These are phyloP conservation scores for Leccinum subrobustum DNA, from an alignment of 1,284 basidiomycete species.

Conservation along the genomic window DNA sequence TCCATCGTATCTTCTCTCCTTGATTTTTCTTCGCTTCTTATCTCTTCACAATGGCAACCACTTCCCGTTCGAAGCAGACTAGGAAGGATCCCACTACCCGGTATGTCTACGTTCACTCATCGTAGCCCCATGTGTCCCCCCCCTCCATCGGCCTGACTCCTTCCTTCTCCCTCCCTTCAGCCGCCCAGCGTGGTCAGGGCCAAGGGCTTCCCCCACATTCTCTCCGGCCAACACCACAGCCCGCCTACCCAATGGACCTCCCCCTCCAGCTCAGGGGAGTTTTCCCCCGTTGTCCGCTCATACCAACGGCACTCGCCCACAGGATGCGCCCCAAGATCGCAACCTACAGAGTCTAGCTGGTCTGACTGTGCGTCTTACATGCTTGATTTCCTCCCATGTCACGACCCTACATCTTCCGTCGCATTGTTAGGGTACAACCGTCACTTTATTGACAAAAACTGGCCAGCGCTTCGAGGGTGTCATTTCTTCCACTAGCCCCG, in stretches of 20 bases:
- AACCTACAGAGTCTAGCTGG: constrained; percentile 60
- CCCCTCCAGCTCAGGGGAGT: constrained; percentile 36
- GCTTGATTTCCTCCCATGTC: constrained; percentile 14
- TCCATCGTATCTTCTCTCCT: constrained; percentile 31
- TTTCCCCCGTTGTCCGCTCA: constrained; percentile 52
- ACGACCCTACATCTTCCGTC: constrained; percentile 21
- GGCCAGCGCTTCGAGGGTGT: constrained; percentile 69
- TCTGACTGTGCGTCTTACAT: constrained; percentile 52
- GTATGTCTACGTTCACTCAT: constrained; percentile 39
- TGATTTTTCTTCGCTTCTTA: constrained; percentile 30
- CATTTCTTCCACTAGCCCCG: constrained; percentile 56
- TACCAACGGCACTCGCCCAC: constrained; percentile 45
- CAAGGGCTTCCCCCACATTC: constrained; percentile 66
- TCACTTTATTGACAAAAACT: constrained; percentile 69
- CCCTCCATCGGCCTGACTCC: constrained; percentile 9
- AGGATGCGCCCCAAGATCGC: constrained; percentile 51
- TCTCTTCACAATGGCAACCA: constrained; percentile 52
- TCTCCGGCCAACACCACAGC: constrained; percentile 50
- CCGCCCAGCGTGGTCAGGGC: constrained; percentile 62
- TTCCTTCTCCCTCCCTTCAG: constrained; percentile 34
- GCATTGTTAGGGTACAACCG: constrained; percentile 60
- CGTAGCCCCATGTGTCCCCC: constrained; percentile 12
- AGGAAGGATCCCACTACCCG: constrained; percentile 59
- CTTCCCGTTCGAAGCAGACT: constrained; percentile 55
- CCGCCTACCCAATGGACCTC: constrained; percentile 47